Conservation (phyloP, 345 rosid genomes). For the Eucalyptus erythrocorys region DNA sequence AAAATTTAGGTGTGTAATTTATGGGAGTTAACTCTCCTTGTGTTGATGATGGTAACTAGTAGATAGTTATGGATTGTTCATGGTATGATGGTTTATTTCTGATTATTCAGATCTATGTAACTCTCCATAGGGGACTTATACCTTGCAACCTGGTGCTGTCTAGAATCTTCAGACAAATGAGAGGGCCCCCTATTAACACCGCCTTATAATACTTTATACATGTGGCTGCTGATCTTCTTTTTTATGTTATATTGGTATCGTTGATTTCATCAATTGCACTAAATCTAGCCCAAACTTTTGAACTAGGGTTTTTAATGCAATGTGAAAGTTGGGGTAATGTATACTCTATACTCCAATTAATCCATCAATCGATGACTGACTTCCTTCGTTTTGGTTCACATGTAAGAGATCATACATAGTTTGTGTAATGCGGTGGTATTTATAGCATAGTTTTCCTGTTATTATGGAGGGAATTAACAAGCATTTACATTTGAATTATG, state of each 20-base stretch:
- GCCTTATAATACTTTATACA: not conserved
- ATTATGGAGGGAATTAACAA: not conserved
- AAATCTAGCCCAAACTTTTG: not conserved
- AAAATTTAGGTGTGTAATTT: not conserved
- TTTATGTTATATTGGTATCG: not conserved
- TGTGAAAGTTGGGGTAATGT: not conserved
- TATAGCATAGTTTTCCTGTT: not conserved
- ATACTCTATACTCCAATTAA: not conserved
- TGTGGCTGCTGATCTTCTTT: not conserved
- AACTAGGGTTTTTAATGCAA: not conserved
- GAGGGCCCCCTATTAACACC: not conserved
- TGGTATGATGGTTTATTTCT: not conserved
- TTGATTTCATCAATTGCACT: not conserved
- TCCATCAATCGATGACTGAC: not conserved
- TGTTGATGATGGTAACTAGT: not conserved
- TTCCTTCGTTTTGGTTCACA: not conserved
- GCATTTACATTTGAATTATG: not conserved
- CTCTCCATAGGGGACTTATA: not conserved
- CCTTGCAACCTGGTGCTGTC: not conserved
- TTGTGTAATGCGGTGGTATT: not conserved
- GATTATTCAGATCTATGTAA: not conserved
- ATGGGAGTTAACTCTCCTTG: not conserved
- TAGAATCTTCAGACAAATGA: not conserved
- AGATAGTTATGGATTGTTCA: not conserved
- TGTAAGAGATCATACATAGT: not conserved